Evolutionary conservation across 169 alveolate genomes (phyloP), one percentile per base, ranked within the genome.

Genomic region (Plasmodium ovale): DNA sequence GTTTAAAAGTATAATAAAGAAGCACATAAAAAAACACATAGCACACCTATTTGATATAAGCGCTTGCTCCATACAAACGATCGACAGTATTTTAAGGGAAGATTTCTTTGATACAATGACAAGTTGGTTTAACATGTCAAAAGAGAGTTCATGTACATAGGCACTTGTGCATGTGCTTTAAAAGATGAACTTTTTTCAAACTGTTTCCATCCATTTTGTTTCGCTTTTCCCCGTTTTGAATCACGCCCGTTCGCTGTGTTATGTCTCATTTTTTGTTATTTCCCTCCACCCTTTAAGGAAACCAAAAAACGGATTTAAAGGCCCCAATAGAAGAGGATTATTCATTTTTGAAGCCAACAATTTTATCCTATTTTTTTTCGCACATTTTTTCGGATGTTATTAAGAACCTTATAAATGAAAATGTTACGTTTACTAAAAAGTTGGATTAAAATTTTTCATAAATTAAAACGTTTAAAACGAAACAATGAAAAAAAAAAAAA

Each of bases 291-390:
- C 16, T 59, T 47, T 56, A 58, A 85, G 91, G 72, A 47, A 68
- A 56, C 19, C 53, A 67, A 29, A 69, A 33, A 19, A 54, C 62
- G 35, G 73, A 84, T 71, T 39, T 16, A 56, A 69, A 54, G 31
- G 25, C 60, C 31, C 85, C 25, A 70, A 59, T 58, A 42, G 60
- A 70, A 51, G 14, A 49, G 37, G 79, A 85, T 59, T 85, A 85
- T 29, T 12, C 74, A 56, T 85, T 85, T 85, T 85, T 85, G 87
- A 85, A 64, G 53, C 91, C 91, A 6, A 37, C 91, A 14, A 67
- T 85, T 85, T 49, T 85, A 54, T 85, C 91, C 47, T 87, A 85
- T 71, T 56, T 85, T 51, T 85, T 85, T 68, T 69, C 91, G 16
- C 58, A 56, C 27, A 85, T 85, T 10, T 85, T 85, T 70, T 68